These are phyloP conservation scores for Ogataea pini DNA, from an alignment of 805 yeast species.

Conservation along the genomic window DNA sequence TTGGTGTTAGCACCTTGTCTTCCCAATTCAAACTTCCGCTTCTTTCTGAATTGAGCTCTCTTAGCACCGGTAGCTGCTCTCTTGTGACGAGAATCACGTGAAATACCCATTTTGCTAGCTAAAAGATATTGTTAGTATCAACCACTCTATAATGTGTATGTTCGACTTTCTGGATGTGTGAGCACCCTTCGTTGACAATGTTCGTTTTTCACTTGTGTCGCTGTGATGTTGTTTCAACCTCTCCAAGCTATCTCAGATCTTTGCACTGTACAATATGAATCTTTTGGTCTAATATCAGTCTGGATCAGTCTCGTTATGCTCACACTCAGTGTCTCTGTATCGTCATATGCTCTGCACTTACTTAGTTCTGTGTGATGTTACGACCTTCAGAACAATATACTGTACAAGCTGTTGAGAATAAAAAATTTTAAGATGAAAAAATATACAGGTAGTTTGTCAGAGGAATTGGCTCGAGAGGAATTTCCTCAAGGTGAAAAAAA, in stretches of 20 bases:
- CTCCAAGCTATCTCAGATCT: too few species aligned
- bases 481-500: neutral
- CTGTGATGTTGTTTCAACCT: too few species aligned
- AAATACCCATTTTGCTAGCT: conserved; percentile 87
- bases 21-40: conserved; percentile 99
- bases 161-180: neutral
- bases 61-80: conserved; percentile 99
- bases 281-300: neutral
- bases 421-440: conserved; percentile 13
- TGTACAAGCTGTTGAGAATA: conserved; percentile 9
- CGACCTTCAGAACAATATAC: conserved; percentile 3
- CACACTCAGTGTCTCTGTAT: neutral
- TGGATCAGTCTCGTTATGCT: neutral
- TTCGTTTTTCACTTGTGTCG: too few species aligned
- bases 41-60: conserved; percentile 99
- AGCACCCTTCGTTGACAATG: too few species aligned
- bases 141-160: neutral
- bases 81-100: conserved; percentile 99
- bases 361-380: conserved; percentile 28
- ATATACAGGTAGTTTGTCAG: conserved; percentile 4
- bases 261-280: too few species aligned
- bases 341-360: conserved; percentile 16
- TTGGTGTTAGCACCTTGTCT: conserved; percentile 99
- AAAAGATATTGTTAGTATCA: conserved; percentile 1
- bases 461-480: conserved; percentile 2